Evolutionary conservation across 192 early-diverging fungal genomes (phyloP).

Genomic region (Phlyctochytrium arcticum): DNA sequence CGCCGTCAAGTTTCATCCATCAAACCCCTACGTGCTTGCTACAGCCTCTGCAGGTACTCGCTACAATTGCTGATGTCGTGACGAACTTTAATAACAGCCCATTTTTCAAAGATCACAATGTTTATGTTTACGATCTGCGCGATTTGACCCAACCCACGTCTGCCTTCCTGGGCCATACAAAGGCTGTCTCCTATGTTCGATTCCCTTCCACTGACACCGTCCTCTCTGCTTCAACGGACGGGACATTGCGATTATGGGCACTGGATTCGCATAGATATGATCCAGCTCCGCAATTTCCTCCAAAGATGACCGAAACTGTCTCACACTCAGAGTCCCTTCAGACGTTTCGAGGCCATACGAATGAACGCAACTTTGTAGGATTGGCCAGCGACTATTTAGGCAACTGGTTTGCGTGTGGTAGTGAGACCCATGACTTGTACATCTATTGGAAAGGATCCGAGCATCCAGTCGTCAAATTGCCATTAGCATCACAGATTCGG

Average conservation of each 20-base stretch:
- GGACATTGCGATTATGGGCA: conserved; percentile 89
- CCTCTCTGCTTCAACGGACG: conserved; percentile 89
- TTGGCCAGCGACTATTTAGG: conserved; percentile 62
- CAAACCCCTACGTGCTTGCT: conserved; percentile 64
- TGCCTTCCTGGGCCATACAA: conserved; percentile 80
- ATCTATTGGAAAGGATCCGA: conserved; percentile 74
- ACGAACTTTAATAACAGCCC: background rate
- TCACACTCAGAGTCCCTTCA: conserved; percentile 26
- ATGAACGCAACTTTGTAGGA: conserved; percentile 98
- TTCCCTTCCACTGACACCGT: conserved; percentile 76
- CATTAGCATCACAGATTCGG: too few relatives aligned
- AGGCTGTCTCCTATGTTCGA: conserved; percentile 93
- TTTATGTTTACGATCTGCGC: conserved; percentile 89
- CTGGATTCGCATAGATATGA: too few relatives aligned
- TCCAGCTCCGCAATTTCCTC: too few relatives aligned
- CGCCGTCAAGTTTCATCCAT: conserved; percentile 90
- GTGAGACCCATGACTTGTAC: conserved; percentile 87
- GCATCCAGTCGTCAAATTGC: conserved; percentile 68
- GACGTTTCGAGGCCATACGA: conserved; percentile 80
- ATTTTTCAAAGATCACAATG: conserved; percentile 67
- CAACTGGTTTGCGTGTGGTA: conserved; percentile 90
- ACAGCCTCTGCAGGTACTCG: conserved; percentile 79
- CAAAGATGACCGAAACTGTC: too few relatives aligned
- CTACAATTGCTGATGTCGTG: background rate
- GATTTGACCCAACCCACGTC: conserved; percentile 63